Percentiles rank a stretch among this genome's conserved stretches.
phyloP scores from a whole-genome alignment of 140 eudicot species.

The Anethum foeniculum region DNA sequence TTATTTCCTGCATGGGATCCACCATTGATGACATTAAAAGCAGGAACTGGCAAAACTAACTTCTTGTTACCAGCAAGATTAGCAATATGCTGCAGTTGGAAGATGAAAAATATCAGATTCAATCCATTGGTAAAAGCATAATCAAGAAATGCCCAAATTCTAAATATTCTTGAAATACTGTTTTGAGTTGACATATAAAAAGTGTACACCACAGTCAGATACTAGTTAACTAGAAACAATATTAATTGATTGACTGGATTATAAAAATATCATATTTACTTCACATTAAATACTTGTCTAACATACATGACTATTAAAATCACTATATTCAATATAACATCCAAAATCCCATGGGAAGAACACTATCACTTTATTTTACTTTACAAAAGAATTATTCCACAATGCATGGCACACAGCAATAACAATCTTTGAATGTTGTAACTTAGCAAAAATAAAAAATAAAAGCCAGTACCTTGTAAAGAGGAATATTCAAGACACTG shows the following conservation, averaged over 20 bases:
- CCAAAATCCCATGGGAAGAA: not conserved
- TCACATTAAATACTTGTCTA: not conserved
- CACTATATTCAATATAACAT: not conserved
- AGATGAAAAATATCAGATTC: not conserved
- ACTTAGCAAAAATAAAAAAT: not conserved
- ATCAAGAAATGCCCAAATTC: not conserved
- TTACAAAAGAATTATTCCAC: not conserved
- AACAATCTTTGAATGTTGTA: not conserved
- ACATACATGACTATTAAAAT: not conserved
- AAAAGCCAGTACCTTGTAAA: conserved; percentile 61
- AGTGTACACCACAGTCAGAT: not conserved
- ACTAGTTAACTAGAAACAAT: not conserved
- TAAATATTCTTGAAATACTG: not conserved
- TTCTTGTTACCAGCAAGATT: conserved; percentile 88
- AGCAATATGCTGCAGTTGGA: conserved; percentile 66
- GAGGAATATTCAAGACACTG: conserved; percentile 65
- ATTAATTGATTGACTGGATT: not conserved
- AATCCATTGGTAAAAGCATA: not conserved
- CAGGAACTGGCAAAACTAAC: conserved; percentile 89
- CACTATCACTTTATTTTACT: not conserved
- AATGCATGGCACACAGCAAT: not conserved
- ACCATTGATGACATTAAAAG: conserved; percentile 94
- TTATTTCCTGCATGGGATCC: conserved; percentile 99
- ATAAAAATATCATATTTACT: not conserved
- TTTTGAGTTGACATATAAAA: not conserved